Evolutionary conservation across 2,329 filamentous ascomycete species (phyloP).

Genomic region (Colletotrichum salicis): DNA sequence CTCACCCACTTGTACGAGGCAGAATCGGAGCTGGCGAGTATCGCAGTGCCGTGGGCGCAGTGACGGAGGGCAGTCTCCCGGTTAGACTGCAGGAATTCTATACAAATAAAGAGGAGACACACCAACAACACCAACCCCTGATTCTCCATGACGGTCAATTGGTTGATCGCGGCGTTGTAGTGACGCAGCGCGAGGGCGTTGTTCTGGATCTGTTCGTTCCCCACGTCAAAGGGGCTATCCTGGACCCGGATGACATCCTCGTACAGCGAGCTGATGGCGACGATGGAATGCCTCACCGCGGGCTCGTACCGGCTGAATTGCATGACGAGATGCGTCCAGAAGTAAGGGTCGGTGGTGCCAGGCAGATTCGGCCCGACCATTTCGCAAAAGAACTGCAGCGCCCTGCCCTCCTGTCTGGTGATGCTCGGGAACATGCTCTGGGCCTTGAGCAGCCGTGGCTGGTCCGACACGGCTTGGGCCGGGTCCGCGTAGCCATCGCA

Average conservation of each 20-base stretch:
- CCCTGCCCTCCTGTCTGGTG: conserved; percentile 11
- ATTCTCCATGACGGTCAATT: conserved; percentile 40
- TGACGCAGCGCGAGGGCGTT: conserved; percentile 38
- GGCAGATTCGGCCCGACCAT: conserved; percentile 25
- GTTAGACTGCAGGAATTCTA: conserved; percentile 64
- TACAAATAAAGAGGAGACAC: conserved; percentile 62
- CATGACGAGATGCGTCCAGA: conserved; percentile 58
- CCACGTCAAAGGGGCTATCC: background rate
- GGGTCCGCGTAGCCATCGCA: conserved; percentile 63
- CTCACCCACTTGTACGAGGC: background rate
- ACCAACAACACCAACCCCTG: conserved; percentile 50
- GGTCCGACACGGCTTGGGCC: conserved; percentile 9
- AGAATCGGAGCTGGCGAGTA: background rate
- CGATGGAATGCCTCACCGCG: conserved; percentile 59
- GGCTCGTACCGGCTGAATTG: conserved; percentile 57
- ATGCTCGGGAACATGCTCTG: background rate
- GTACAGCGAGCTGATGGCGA: conserved; percentile 60
- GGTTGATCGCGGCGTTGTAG: conserved; percentile 41
- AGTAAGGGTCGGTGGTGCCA: conserved; percentile 39
- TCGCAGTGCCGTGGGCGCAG: conserved; percentile 18
- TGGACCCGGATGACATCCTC: conserved; percentile 40
- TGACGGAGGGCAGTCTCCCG: conserved; percentile 52
- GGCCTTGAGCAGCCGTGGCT: conserved; percentile 1
- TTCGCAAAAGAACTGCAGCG: conserved; percentile 31
- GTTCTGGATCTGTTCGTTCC: background rate